Evolutionary conservation across 2,329 filamentous ascomycete species (phyloP), one percentile per base, ranked within the genome.

Genomic region (Lecanosticta acicola): DNA sequence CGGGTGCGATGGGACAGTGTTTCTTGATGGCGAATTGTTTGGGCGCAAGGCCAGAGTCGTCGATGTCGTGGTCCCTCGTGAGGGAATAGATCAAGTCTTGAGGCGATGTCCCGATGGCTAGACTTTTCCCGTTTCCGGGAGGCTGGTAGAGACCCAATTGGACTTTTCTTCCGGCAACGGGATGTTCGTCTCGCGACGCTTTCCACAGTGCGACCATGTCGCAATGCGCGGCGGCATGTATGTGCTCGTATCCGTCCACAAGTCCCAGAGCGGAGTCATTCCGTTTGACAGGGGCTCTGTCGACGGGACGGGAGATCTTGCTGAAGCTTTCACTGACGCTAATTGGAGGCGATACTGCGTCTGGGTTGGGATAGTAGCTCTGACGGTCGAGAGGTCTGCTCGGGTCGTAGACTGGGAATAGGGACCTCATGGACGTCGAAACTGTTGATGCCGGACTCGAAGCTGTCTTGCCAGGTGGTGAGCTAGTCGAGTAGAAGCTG

Each of bases 351-450:
- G 84, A 81, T 49, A 77, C 80, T 44, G 57, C 45, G 49, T 77
- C 79, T 41, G 50, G 37, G 20, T 75, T 82, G 2, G 85, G 84
- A 39, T 77, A 84, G 66, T 90, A 89, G 38, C 78, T 68, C 59
- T 90, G 85, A 46, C 80, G 78, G 45, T 80, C 73, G 2, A 87
- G 74, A 3, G 84, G 73, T 18, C 87, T 62, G 1, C 75, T 76
- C 2, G 80, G 82, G 58, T 90, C 81, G 61, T 88, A 89, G 21
- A 77, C 75, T 5, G 85, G 85, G 57, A 90, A 90, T 57, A 90
- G 88, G 18, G 85, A 89, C 24, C 78, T 76, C 57, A 85, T 74
- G 0, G 75, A 69, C 4, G 68, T 65, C 49, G 67, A 40, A 35
- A 48, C 39, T 26, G 29, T 21, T 29, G 32, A 18, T 14, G 29